phyloP scores from a whole-genome alignment of 2,329 filamentous ascomycete species.

The Fusarium burgessii region DNA sequence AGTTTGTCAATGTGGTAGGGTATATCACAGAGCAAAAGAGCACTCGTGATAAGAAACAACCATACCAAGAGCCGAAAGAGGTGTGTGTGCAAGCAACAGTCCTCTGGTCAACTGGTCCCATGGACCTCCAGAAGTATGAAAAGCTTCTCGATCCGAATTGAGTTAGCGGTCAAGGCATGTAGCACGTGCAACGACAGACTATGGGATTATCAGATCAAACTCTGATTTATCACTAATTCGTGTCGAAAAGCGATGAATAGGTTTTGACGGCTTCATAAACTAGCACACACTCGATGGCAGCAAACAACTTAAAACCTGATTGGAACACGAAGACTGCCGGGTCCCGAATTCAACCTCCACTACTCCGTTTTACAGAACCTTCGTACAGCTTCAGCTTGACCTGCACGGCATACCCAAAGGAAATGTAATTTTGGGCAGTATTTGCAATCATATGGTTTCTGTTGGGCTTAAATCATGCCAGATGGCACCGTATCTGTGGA shows the following conservation, averaged over 20 bases:
- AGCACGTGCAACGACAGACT: slow-evolving; percentile 3
- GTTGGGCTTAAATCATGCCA: slow-evolving; percentile 54
- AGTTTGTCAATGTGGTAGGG: slow-evolving; percentile 91
- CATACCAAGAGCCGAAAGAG: slow-evolving; percentile 28
- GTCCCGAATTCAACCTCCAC: slow-evolving; percentile 41
- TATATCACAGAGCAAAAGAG: slow-evolving; percentile 67
- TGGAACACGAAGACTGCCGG: slow-evolving; percentile 40
- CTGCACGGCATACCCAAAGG: slow-evolving; percentile 41
- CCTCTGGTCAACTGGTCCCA: slow-evolving; percentile 79
- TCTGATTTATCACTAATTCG: slow-evolving; percentile 1
- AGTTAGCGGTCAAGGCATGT: background rate
- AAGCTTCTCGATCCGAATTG: slow-evolving; percentile 56
- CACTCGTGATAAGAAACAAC: slow-evolving; percentile 11
- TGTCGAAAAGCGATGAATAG: background rate
- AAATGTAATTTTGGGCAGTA: slow-evolving; percentile 38
- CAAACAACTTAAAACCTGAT: slow-evolving; percentile 40
- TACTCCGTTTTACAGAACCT: slow-evolving; percentile 14
- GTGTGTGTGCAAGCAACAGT: slow-evolving; percentile 78
- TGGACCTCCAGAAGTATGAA: slow-evolving; percentile 81
- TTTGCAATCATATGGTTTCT: slow-evolving; percentile 32
- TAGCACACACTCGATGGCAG: slow-evolving; percentile 31
- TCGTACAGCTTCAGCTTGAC: slow-evolving; percentile 34
- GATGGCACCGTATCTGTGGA: slow-evolving; percentile 62
- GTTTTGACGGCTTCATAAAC: slow-evolving; percentile 24
- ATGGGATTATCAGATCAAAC: slow-evolving; percentile 10